Conservation (phyloP, 495 filamentous ascomycete species). For the Penicillium pulvis region DNA sequence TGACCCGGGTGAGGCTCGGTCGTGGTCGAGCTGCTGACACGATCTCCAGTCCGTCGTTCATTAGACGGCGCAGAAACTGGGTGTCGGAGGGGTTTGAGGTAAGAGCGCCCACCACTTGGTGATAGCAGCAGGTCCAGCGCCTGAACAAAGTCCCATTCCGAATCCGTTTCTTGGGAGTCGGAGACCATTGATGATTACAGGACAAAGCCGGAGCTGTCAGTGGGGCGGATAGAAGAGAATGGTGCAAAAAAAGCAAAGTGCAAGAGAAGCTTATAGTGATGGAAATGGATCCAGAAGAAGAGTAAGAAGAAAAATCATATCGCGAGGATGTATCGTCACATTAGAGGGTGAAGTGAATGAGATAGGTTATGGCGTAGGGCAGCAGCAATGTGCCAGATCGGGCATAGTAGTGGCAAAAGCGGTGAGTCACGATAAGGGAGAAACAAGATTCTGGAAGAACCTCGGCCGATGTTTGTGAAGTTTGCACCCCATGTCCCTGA, state of each 20-base stretch:
- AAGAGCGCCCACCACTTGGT: background rate
- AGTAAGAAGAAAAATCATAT: slow-evolving; percentile 1
- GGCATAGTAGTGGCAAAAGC: background rate
- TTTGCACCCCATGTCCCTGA: background rate
- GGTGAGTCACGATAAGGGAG: background rate
- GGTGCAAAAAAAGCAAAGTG: background rate
- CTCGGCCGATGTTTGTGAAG: background rate
- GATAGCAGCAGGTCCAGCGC: background rate
- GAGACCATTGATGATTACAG: background rate
- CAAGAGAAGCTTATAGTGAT: background rate
- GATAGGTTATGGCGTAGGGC: background rate
- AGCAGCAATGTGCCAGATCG: background rate
- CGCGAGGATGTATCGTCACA: background rate
- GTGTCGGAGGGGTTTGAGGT: background rate
- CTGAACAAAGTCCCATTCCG: background rate
- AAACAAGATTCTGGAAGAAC: background rate
- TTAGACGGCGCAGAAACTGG: background rate
- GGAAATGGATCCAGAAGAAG: slow-evolving; percentile 1
- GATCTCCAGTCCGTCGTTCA: background rate
- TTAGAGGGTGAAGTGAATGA: background rate
- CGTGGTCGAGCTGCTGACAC: background rate
- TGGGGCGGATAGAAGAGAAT: no score
- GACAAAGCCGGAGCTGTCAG: background rate
- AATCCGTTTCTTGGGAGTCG: background rate
- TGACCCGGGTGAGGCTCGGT: background rate